Percentiles rank a stretch among this genome's conserved stretches.
These are phyloP conservation scores for Xerophyta viscosa DNA, from an alignment of 106 monocot genomes.

Conservation along the genomic window DNA sequence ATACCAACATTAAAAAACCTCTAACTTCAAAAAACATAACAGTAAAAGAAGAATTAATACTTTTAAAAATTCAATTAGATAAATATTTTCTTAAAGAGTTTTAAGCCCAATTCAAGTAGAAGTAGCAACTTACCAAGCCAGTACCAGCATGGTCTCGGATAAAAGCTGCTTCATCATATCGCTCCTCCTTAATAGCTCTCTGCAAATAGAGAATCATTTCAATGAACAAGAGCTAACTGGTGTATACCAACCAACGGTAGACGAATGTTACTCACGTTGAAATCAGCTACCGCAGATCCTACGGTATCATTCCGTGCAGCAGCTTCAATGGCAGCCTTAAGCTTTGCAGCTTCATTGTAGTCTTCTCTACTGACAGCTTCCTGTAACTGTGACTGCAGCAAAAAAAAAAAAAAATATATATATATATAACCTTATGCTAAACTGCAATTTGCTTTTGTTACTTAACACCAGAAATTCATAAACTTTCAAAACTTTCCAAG, in stretches of 20 bases:
- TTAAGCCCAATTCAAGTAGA: too few relatives aligned
- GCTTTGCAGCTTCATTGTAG: slow-evolving; percentile 66
- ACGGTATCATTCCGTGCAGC: slow-evolving; percentile 60
- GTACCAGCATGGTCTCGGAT: slow-evolving; percentile 80
- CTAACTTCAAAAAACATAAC: too few relatives aligned
- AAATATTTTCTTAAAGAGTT: too few relatives aligned
- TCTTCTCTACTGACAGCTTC: slow-evolving; percentile 74
- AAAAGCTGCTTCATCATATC: slow-evolving; percentile 59
- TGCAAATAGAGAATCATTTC: slow-evolving; percentile 23
- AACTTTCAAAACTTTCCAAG: too few relatives aligned
- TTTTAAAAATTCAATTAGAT: too few relatives aligned
- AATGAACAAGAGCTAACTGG: background rate
- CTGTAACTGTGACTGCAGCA: slow-evolving; percentile 63
- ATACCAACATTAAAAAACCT: too few relatives aligned
- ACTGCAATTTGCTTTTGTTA: too few relatives aligned
- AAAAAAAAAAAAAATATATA: background rate
- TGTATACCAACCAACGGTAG: too few relatives aligned
- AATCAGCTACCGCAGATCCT: slow-evolving; percentile 50
- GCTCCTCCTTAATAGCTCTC: slow-evolving; percentile 82
- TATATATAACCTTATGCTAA: background rate
- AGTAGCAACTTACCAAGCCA: slow-evolving; percentile 60
- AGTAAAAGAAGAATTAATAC: too few relatives aligned
- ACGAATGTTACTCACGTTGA: slow-evolving; percentile 39
- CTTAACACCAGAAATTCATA: too few relatives aligned
- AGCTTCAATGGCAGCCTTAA: slow-evolving; percentile 64